These are phyloP conservation scores for Solanum dulcamara DNA, from an alignment of 257 asterid genomes.

Conservation along the genomic window DNA sequence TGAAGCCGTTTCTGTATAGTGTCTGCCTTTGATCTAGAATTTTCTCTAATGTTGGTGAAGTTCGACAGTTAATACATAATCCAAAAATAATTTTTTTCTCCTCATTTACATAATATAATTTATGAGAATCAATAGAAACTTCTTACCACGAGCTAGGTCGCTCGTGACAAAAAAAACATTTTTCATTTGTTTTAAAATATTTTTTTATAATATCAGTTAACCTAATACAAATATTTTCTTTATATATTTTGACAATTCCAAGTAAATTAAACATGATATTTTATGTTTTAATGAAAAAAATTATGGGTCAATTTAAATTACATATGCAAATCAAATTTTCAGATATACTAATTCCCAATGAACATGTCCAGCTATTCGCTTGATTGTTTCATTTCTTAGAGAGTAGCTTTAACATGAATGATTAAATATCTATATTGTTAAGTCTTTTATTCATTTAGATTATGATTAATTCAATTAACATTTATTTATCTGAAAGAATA, in stretches of 20 bases:
- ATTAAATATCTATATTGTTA: not conserved
- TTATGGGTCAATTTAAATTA: not conserved
- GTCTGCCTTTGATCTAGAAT: not conserved
- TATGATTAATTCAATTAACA: not conserved
- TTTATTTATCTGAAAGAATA: not conserved
- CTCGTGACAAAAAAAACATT: not conserved
- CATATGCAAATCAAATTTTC: not conserved
- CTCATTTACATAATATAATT: not conserved
- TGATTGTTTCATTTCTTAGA: not conserved
- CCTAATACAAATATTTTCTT: not conserved
- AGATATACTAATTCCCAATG: not conserved
- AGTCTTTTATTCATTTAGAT: not conserved
- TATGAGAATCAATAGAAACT: not conserved
- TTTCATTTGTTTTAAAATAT: not conserved
- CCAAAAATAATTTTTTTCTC: not conserved
- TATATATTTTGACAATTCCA: not conserved
- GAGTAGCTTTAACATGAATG: not conserved
- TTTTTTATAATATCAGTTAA: not conserved
- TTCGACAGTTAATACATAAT: not conserved
- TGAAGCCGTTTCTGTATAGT: too few species aligned
- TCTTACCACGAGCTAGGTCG: not conserved
- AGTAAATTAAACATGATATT: not conserved
- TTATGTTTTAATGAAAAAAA: not conserved
- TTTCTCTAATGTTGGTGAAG: not conserved
- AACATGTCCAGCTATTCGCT: not conserved